Evolutionary conservation across 2,329 filamentous ascomycete genomes (phyloP).

Genomic region (Ophiostoma tasmaniense): DNA sequence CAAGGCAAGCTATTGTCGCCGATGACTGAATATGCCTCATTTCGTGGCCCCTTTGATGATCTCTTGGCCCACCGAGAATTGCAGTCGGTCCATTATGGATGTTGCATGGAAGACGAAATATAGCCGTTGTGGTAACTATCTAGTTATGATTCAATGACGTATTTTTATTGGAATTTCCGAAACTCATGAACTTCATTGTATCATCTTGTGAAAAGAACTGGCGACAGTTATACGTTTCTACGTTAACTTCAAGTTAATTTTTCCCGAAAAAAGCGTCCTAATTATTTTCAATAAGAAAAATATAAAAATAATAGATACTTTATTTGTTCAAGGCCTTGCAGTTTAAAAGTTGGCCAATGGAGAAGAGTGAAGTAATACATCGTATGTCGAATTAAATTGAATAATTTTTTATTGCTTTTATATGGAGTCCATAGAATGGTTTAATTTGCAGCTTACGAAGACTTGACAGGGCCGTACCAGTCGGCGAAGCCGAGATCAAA

Average conservation of each 20-base stretch:
- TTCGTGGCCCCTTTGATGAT: background rate
- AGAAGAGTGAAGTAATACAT: too few species aligned
- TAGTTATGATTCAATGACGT: background rate
- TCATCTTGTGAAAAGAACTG: too few species aligned
- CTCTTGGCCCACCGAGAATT: background rate
- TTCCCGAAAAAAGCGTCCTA: too few species aligned
- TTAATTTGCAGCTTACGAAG: background rate
- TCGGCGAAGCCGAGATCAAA: constrained; percentile 15
- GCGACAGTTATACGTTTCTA: too few species aligned
- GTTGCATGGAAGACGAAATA: background rate
- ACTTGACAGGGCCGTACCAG: constrained; percentile 14
- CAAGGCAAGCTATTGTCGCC: background rate
- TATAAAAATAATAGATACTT: too few species aligned
- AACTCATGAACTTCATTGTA: background rate
- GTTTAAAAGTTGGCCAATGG: too few species aligned
- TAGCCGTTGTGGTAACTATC: background rate
- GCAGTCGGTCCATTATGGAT: background rate
- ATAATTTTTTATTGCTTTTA: background rate
- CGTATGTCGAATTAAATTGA: background rate
- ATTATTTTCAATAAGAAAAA: too few species aligned
- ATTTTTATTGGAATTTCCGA: background rate
- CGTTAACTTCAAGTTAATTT: too few species aligned
- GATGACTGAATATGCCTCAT: background rate
- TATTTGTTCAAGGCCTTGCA: too few species aligned
- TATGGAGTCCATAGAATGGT: background rate